phyloP scores from a whole-genome alignment of 169 alveolate species.

The Plasmodium vivax region DNA sequence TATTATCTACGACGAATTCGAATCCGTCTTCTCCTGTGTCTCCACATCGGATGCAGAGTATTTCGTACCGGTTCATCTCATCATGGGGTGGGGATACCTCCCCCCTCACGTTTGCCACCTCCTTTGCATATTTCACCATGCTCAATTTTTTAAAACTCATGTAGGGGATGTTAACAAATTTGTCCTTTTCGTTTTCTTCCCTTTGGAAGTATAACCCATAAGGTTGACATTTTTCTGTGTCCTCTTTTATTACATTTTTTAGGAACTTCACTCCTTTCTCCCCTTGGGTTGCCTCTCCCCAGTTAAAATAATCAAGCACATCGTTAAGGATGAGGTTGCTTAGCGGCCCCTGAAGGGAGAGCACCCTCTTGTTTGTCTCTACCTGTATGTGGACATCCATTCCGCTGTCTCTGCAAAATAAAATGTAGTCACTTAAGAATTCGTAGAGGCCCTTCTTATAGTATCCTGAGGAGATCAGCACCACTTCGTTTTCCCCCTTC shows the following conservation, averaged over 20 bases:
- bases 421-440: constrained; percentile 78
- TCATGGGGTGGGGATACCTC: not conserved
- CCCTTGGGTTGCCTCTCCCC: constrained; percentile 3
- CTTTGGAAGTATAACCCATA: constrained; percentile 1
- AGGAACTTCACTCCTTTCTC: not conserved
- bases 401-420: constrained; percentile 78
- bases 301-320: constrained; percentile 32
- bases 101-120: not conserved
- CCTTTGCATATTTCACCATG: not conserved
- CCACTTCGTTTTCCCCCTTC: constrained; percentile 67
- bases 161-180: constrained; percentile 59
- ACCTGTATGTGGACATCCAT: constrained; percentile 77
- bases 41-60: constrained; percentile 74
- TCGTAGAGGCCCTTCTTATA: constrained; percentile 78
- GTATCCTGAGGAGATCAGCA: constrained; percentile 78
- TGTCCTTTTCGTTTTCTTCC: not conserved
- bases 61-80: constrained; percentile 20
- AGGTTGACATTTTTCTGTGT: not conserved
- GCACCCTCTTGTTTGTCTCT: constrained; percentile 32
- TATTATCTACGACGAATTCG: constrained; percentile 77
- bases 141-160: constrained; percentile 69
- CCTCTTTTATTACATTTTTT: constrained; percentile 24
- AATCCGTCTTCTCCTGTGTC: constrained; percentile 86
- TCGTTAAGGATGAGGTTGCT: constrained; percentile 57
- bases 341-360: constrained; percentile 81